A percentile compares a stretch with the other conserved stretches of the same genome.
Evolutionary conservation across 352 stramenopile species (phyloP).

Genomic region (Hyaloperonospora arabidopsidis): DNA sequence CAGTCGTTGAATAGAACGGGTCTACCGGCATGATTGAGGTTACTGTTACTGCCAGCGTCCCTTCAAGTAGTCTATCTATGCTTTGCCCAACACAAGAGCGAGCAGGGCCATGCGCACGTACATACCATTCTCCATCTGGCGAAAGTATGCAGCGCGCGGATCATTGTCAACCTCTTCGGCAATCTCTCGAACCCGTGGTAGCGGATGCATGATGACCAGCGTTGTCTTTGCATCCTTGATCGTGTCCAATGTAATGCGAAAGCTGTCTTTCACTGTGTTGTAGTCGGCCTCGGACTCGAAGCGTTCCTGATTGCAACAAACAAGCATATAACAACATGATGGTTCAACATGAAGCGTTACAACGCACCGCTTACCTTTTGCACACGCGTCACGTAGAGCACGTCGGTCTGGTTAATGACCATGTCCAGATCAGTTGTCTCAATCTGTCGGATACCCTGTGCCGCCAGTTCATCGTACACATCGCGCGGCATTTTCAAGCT

Average conservation of each 20-base stretch:
- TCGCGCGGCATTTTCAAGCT: constrained; percentile 81
- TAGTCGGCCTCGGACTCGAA: constrained; percentile 94
- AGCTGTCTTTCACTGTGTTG: constrained; percentile 90
- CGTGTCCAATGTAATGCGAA: constrained; percentile 60
- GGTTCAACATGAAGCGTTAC: background rate
- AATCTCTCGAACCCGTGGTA: constrained; percentile 97
- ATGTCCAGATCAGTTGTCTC: constrained; percentile 77
- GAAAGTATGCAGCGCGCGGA: constrained; percentile 94
- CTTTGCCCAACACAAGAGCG: constrained; percentile 86
- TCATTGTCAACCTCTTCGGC: constrained; percentile 92
- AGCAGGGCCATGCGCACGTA: constrained; percentile 98
- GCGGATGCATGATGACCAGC: constrained; percentile 97
- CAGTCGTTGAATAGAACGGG: background rate
- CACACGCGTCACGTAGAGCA: constrained; percentile 98
- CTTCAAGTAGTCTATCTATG: constrained; percentile 24
- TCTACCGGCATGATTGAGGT: constrained; percentile 6
- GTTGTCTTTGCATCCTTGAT: constrained; percentile 81
- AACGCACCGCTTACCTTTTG: constrained; percentile 65
- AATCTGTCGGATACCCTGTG: constrained; percentile 77
- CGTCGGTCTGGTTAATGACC: constrained; percentile 89
- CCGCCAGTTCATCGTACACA: constrained; percentile 64
- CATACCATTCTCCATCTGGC: constrained; percentile 98
- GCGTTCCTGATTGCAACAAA: constrained; percentile 75
- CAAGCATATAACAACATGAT: background rate
- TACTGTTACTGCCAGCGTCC: constrained; percentile 6